phyloP scores from a whole-genome alignment of 2,329 filamentous ascomycete genomes.

The Ciborinia camelliae region DNA sequence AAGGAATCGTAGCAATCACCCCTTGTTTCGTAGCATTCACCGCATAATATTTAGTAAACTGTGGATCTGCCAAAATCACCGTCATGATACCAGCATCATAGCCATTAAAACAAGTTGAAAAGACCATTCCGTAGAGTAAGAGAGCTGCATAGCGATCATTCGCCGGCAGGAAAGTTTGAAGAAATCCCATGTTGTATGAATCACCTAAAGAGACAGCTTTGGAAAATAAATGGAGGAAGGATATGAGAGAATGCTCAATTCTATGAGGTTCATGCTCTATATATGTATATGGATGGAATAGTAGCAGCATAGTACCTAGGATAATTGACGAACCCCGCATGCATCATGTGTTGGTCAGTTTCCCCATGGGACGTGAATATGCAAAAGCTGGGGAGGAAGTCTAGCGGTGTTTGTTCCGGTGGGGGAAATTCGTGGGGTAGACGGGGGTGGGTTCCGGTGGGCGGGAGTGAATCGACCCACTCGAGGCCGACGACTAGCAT shows the following conservation, averaged over 20 bases:
- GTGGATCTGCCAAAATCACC: constrained; percentile 43
- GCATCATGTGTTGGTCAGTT: not conserved
- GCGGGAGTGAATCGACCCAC: not conserved
- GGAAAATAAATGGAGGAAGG: not conserved
- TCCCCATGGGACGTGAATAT: not conserved
- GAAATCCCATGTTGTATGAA: not conserved
- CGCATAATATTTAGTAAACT: constrained; percentile 43
- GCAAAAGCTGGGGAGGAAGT: not conserved
- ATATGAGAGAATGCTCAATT: constrained; percentile 37
- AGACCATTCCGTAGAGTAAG: constrained; percentile 41
- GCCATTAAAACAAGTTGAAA: constrained; percentile 43
- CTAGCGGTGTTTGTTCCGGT: not conserved
- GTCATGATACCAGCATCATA: constrained; percentile 45
- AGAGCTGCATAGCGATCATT: constrained; percentile 40
- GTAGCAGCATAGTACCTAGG: not conserved
- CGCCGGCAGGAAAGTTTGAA: constrained; percentile 37
- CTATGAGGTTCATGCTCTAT: constrained; percentile 4
- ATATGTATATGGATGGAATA: not conserved
- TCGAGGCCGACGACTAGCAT: not conserved
- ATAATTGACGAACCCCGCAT: not conserved
- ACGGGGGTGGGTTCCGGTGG: not conserved
- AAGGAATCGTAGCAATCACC: constrained; percentile 43
- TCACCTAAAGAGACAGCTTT: not conserved
- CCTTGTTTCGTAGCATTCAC: constrained; percentile 40
- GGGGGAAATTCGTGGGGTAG: constrained; percentile 4